These are phyloP conservation scores for Pulveroboletus sp. DNA, from an alignment of 1,284 basidiomycete genomes.

Conservation along the genomic window DNA sequence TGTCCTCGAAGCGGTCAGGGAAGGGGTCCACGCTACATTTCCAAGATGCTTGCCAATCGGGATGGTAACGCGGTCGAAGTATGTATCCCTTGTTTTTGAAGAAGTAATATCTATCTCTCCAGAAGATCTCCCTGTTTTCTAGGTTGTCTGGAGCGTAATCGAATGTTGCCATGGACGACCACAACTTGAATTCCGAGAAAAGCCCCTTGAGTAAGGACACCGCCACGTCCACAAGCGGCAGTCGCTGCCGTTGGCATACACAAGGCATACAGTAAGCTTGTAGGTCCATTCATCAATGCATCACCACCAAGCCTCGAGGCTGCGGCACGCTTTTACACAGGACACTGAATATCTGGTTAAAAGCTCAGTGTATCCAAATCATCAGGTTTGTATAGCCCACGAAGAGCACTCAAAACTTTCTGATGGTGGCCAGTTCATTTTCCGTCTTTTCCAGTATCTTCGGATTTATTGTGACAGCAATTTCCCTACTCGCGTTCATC, in stretches of 20 bases:
- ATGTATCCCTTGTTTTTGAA: constrained; percentile 8
- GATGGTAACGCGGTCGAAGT: constrained; percentile 11
- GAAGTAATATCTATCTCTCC: constrained; percentile 15
- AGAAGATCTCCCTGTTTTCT: background rate
- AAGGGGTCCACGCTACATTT: background rate
- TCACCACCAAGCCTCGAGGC: too few species aligned
- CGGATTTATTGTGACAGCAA: constrained; percentile 1
- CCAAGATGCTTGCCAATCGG: constrained; percentile 10
- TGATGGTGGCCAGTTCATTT: background rate
- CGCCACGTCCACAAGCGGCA: background rate
- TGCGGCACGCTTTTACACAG: too few species aligned
- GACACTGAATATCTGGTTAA: too few species aligned
- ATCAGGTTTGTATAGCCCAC: background rate
- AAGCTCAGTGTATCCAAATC: background rate
- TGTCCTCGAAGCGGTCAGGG: background rate
- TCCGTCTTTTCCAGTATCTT: constrained; percentile 5
- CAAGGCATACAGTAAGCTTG: too few species aligned
- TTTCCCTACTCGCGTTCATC: background rate
- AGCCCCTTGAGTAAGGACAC: background rate
- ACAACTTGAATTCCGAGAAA: too few species aligned
- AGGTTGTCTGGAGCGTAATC: background rate
- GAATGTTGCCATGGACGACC: background rate
- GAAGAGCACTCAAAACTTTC: background rate
- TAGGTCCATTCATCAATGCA: too few species aligned
- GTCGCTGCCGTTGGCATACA: too few species aligned